Evolutionary conservation across 257 asterid species (phyloP), one percentile per base, ranked within the genome.

Genomic region (Solanum tacnaense): DNA sequence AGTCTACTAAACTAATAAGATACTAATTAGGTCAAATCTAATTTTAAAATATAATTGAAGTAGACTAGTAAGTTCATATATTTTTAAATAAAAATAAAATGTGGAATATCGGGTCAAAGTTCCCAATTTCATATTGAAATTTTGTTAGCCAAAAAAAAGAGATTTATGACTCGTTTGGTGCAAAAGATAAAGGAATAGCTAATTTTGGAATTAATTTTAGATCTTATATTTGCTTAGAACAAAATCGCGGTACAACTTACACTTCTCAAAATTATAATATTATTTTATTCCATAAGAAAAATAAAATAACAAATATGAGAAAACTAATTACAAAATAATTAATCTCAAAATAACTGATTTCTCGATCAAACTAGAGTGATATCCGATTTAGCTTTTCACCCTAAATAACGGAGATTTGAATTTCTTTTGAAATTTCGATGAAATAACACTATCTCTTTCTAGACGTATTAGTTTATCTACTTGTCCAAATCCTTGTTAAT

Each of bases 401-500:
- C 5, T 10, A 75, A 38, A 75, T 23, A 44, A 44, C 16, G 56
- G 23, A 52, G 62, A 56, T 20, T 18, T 56, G 25, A 56, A 56
- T 56, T 39, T 78, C 15, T 1, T 39, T 39, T 39, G 36, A 13
- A 39, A 39, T 78, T 39, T 78, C 84, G n/a, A 78, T 25, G 36
- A 41, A 41, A 0, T 15, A 39, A n/a, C 3, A 23, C 52, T 1
- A 8, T 36, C 52, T 74, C 27, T 76, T 1, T 41, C 84, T 78
- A 41, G n/a, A 41, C 4, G 65, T 81, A 79, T 41, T 29, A 81
- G 70, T 81, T 31, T 23, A 31, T 49, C 86, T 49, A 49, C 86
- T 27, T 4, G 38, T 44, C 38, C 25, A 13, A 84, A 65, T 41
- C 29, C 91, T 91, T 90, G 91, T 84, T 86, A 2, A 25, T 75